Base-by-base conservation (phyloP, 2,329 filamentous ascomycete genomes). In the Knufia fluminis region DNA sequence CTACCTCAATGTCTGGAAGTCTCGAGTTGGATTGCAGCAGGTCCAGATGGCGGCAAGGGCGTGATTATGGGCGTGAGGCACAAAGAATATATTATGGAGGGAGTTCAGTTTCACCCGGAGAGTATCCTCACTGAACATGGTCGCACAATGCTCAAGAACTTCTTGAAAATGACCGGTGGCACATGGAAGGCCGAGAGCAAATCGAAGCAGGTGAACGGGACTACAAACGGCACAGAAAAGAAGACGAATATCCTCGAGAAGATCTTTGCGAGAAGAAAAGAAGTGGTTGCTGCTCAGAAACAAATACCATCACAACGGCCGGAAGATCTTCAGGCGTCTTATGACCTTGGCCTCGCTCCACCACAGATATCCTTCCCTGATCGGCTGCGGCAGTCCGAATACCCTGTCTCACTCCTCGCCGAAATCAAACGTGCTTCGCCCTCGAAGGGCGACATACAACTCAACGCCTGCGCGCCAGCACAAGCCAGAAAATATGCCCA, bases 41-140 rank as follows among this genome's bases (percentile, higher is more conserved):
- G 83, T n/a, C 71, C 73, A 14, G 86, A 90, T 62, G 83, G 83
- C 46, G 80, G 80, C 24, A 88, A 85, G 56, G 86, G 86, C 24
- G 82, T 97, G 52, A 98, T 98, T 59, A 96, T 97, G 85, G 92
- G 92, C 41, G 86, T 98, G 40, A 83, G 92, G 40, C 92, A 98
- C 72, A 95, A 91, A 71, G 79, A 92, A 62, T 85, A 83, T 61
- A 78, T 86, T 1, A 76, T 97, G n/a, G 92, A 98, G 66, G 92
- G 90, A 35, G 92, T 98, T 14, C 92, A 98, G 64, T 98, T 97
- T 60, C 92, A 98, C 60, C 92, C 92, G 0, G 92, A 98, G 68
- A 97, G 91, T 65, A 98, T 98, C 51, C 71, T 98, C 46, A 96
- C 91, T 0, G 88, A 85, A 40, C 81, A 92, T 51, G 92, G 94